Percentiles rank a stretch among this genome's conserved stretches.
Conservation (phyloP, 225 moss, liverwort and hornwort genomes). For the Sphagnum tenellum region DNA sequence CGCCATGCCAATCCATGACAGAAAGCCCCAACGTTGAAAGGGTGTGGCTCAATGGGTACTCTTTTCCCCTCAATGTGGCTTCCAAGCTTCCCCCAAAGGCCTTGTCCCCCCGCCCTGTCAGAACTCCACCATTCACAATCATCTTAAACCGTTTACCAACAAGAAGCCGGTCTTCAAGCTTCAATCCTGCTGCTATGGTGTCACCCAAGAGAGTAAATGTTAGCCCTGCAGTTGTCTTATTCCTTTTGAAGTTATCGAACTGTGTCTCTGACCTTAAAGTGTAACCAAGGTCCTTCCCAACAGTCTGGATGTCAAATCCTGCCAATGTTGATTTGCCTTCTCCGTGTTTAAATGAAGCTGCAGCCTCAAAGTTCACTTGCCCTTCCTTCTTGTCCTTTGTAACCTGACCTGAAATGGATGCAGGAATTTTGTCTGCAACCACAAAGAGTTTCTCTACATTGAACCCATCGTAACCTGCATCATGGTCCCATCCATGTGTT, state of each 20-base stretch:
- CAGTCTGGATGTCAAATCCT: conserved; percentile 53
- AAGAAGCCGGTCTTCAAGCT: conserved; percentile 51
- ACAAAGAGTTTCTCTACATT: conserved; percentile 54
- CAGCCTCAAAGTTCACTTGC: conserved; percentile 43
- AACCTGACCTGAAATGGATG: conserved; percentile 44
- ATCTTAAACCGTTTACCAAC: conserved; percentile 46
- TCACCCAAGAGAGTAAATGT: conserved; percentile 41
- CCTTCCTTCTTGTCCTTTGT: conserved; percentile 67
- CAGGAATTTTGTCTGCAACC: conserved; percentile 35
- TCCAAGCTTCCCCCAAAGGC: conserved; percentile 58
- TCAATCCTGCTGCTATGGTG: conserved; percentile 46
- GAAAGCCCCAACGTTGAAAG: conserved; percentile 47
- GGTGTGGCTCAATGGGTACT: conserved; percentile 55
- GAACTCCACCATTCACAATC: conserved; percentile 55
- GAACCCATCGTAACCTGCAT: conserved; percentile 59
- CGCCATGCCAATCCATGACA: conserved; percentile 62
- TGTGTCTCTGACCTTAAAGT: conserved; percentile 46
- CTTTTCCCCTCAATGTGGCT: conserved; percentile 50
- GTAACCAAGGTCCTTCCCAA: conserved; percentile 51
- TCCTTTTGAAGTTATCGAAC: conserved; percentile 50
- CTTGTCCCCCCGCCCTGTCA: conserved; percentile 43
- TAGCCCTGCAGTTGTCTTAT: conserved; percentile 52
- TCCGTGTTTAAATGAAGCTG: conserved; percentile 51
- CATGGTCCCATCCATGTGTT: conserved; percentile 61
- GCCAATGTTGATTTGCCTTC: conserved; percentile 50